phyloP scores from a whole-genome alignment of 169 alveolate genomes.

The Cryptosporidium tyzzeri region DNA sequence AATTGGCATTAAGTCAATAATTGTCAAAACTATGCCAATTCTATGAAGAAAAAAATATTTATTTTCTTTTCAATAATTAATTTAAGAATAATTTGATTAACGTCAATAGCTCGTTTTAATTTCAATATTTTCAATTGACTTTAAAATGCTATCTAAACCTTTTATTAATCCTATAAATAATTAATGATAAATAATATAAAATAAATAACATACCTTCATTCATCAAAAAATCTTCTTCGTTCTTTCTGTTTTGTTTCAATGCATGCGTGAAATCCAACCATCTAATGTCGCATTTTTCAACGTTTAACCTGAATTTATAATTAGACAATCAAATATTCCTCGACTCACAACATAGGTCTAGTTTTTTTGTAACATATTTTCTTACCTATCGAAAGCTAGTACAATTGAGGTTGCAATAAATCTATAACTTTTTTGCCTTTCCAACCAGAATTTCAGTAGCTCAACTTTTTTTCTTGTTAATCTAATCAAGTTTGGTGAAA shows the following conservation, averaged over 20 bases:
- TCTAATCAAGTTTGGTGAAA: conserved; percentile 5
- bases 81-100: not conserved
- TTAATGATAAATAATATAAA: not conserved
- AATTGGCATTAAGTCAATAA: not conserved
- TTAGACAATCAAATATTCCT: not conserved
- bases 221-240: conserved; percentile 2
- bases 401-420: conserved; percentile 61
- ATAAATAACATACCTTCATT: conserved; percentile 4
- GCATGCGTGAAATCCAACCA: conserved; percentile 71
- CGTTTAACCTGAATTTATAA: conserved; percentile 10
- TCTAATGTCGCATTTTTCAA: conserved; percentile 57
- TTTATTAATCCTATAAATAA: conserved; percentile 5
- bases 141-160: conserved; percentile 25
- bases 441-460: conserved; percentile 18
- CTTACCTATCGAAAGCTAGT: conserved; percentile 67
- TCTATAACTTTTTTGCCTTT: conserved; percentile 34
- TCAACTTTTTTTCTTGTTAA: conserved; percentile 18
- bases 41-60: no score
- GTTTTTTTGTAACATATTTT: not conserved
- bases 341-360: not conserved
- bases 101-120: not conserved
- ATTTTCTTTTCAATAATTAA: not conserved
- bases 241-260: not conserved
- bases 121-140: conserved; percentile 6
- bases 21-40: no score